Conservation (phyloP, 2,329 filamentous ascomycete genomes). For the Talaromyces atroroseus region DNA sequence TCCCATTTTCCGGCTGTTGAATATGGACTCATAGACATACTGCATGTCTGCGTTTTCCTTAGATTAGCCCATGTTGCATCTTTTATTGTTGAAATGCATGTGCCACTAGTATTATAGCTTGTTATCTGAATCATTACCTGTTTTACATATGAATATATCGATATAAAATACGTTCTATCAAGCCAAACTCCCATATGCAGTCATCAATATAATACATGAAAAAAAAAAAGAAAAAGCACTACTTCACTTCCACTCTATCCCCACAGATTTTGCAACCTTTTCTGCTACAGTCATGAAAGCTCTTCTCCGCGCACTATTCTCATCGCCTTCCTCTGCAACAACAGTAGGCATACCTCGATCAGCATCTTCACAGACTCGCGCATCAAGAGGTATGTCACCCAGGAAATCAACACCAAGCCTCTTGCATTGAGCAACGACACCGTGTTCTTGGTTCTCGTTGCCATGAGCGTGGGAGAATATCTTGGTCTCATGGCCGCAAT, state of each 20-base stretch:
- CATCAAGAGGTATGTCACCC: conserved; percentile 83
- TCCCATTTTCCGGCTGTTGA: background rate
- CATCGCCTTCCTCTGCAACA: conserved; percentile 65
- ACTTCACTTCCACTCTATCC: conserved; percentile 36
- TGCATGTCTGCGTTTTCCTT: background rate
- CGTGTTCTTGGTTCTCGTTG: conserved; percentile 44
- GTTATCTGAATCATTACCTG: background rate
- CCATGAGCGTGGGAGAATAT: conserved; percentile 58
- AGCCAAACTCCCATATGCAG: background rate
- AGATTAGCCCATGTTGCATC: background rate
- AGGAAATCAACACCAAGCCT: conserved; percentile 73
- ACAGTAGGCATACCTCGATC: conserved; percentile 86
- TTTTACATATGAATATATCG: background rate
- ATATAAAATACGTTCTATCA: background rate
- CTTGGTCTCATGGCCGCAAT: conserved; percentile 66
- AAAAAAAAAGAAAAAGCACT: too few species aligned
- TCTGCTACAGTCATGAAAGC: conserved; percentile 69
- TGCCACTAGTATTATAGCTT: background rate
- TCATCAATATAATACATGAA: background rate
- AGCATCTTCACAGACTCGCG: conserved; percentile 78
- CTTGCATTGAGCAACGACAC: conserved; percentile 63
- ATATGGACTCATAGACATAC: background rate
- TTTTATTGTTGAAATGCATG: background rate
- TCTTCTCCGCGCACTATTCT: conserved; percentile 60
- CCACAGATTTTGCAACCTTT: conserved; percentile 42